phyloP scores from a whole-genome alignment of 2,329 filamentous ascomycete species.

The Drechslerella dactyloides region DNA sequence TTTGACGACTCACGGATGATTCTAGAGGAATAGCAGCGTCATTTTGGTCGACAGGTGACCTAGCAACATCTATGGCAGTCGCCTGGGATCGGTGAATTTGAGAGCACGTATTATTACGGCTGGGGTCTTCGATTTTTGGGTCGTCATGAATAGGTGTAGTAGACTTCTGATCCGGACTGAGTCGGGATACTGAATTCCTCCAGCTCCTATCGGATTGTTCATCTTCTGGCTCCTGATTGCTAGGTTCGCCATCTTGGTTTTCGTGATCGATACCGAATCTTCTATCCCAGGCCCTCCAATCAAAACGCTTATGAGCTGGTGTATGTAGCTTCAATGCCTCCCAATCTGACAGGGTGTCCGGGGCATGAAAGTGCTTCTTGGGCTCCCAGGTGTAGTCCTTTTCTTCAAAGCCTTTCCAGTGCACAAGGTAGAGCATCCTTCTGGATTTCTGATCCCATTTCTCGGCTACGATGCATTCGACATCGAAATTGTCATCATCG shows the following conservation, averaged over 20 bases:
- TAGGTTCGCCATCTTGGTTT: not conserved
- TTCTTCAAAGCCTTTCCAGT: conserved; percentile 69
- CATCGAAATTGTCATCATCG: conserved; percentile 62
- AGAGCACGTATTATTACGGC: too few species aligned
- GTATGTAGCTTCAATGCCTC: conserved; percentile 55
- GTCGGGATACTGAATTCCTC: too few species aligned
- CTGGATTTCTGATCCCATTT: conserved; percentile 56
- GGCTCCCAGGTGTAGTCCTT: conserved; percentile 67
- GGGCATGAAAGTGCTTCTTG: conserved; percentile 58
- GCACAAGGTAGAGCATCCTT: conserved; percentile 65
- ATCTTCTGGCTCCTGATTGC: not conserved
- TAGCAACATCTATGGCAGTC: too few species aligned
- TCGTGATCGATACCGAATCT: conserved; percentile 8
- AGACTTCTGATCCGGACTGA: too few species aligned
- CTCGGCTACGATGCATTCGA: conserved; percentile 65
- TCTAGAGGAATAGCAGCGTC: too few species aligned
- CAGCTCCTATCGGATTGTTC: not conserved
- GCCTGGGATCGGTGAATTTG: too few species aligned
- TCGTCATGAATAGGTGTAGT: too few species aligned
- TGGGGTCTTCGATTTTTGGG: too few species aligned
- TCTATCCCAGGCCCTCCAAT: conserved; percentile 56
- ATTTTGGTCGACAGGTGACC: too few species aligned
- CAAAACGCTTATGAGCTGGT: conserved; percentile 55
- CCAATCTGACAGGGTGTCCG: conserved; percentile 60
- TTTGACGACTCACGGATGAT: too few species aligned